phyloP scores from a whole-genome alignment of 345 rosid genomes.

The Pelargonium nanum region DNA sequence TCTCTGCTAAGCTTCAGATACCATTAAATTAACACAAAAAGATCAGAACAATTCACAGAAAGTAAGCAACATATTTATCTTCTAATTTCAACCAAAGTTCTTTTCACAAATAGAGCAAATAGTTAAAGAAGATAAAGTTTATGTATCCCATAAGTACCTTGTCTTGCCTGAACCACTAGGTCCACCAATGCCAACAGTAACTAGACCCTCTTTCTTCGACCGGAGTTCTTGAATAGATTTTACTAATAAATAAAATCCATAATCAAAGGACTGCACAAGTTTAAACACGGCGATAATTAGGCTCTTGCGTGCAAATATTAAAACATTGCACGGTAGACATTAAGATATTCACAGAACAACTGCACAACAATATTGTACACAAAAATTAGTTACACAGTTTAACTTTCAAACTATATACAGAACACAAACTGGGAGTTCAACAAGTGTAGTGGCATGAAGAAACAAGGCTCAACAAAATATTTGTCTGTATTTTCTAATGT shows the following conservation, averaged over 20 bases:
- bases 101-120: background rate
- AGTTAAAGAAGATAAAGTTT: slow-evolving; percentile 1
- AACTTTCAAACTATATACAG: no score
- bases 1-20: slow-evolving; percentile 83
- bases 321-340: no score
- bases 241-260: slow-evolving; percentile 73
- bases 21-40: slow-evolving; percentile 19
- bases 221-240: slow-evolving; percentile 96
- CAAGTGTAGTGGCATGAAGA: background rate
- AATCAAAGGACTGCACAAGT: slow-evolving; percentile 73
- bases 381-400: no score
- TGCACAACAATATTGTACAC: no score
- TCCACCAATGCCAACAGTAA: slow-evolving; percentile 93
- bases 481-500: no score
- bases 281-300: slow-evolving; percentile 12
- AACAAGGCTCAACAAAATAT: no score
- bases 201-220: slow-evolving; percentile 80
- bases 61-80: slow-evolving; percentile 1
- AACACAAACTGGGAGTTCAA: background rate
- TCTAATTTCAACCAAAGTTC: background rate
- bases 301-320: background rate
- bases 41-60: slow-evolving; percentile 3
- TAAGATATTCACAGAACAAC: no score
- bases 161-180: slow-evolving; percentile 99
- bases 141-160: slow-evolving; percentile 31